phyloP scores from a whole-genome alignment of 2,329 filamentous ascomycete genomes.

The Monosporascus sp. region DNA sequence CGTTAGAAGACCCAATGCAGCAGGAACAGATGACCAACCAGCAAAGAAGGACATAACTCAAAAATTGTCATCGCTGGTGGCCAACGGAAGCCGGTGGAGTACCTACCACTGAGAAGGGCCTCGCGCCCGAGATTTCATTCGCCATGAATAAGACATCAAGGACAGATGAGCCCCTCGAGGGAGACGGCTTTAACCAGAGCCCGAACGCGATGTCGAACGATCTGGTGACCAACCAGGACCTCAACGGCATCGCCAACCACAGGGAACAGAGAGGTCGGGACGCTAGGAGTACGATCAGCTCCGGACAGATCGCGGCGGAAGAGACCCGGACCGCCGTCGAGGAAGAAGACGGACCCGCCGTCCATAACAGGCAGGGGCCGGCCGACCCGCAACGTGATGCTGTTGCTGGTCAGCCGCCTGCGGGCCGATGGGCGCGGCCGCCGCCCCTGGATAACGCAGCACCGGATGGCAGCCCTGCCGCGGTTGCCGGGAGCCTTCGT shows the following conservation, averaged over 20 bases:
- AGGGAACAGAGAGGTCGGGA: conserved; percentile 21
- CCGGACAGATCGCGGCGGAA: conserved; percentile 20
- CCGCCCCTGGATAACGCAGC: neutral
- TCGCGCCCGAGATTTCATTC: neutral
- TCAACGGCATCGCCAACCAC: conserved; percentile 46
- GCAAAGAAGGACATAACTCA: too few relatives aligned
- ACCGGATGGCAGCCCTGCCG: conserved; percentile 1
- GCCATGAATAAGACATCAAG: conserved; percentile 29
- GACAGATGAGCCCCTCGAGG: conserved; percentile 32
- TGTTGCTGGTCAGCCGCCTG: neutral
- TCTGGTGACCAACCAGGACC: conserved; percentile 50
- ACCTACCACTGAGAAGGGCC: neutral
- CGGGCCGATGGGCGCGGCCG: neutral
- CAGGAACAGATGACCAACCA: too few relatives aligned
- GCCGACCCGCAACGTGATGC: neutral
- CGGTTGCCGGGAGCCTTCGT: neutral
- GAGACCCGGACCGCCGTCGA: conserved; percentile 12
- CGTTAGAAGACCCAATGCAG: too few relatives aligned
- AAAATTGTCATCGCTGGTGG: neutral
- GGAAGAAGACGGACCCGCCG: conserved; percentile 6
- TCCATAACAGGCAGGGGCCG: neutral
- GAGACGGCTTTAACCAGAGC: conserved; percentile 47
- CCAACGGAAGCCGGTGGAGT: neutral
- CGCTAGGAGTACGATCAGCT: conserved; percentile 18
- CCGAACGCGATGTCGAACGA: conserved; percentile 48